Conservation (phyloP, 75 land plant genomes). For the Sequoia sempervirens region DNA sequence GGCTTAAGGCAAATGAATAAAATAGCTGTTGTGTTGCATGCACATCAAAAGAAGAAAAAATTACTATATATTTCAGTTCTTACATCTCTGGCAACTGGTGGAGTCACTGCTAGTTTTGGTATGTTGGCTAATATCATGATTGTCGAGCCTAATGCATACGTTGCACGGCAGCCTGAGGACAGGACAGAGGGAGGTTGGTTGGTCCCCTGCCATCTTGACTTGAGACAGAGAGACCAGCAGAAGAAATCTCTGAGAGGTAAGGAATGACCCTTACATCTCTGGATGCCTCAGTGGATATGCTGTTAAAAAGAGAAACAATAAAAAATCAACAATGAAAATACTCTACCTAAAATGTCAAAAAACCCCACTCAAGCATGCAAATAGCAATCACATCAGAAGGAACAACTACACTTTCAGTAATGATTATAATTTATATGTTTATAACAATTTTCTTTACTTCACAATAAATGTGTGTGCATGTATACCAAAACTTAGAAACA, state of each 20-base stretch:
- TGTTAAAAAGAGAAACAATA: background rate
- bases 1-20: no score
- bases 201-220: background rate
- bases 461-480: background rate
- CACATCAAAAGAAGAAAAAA: no score
- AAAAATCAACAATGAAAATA: background rate
- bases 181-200: no score
- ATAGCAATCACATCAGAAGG: background rate
- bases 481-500: background rate
- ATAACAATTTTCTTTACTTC: background rate
- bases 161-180: no score
- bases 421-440: background rate
- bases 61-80: no score
- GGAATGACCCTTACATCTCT: background rate
- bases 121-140: no score
- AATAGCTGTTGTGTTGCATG: no score
- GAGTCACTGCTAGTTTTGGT: no score
- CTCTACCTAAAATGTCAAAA: background rate
- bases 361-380: background rate
- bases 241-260: background rate
- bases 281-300: background rate
- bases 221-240: background rate
- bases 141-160: no score
- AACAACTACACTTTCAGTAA: background rate
- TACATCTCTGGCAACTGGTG: no score